phyloP scores from a whole-genome alignment of 2,329 filamentous ascomycete species.

The Chrysosphaeria jannelii region DNA sequence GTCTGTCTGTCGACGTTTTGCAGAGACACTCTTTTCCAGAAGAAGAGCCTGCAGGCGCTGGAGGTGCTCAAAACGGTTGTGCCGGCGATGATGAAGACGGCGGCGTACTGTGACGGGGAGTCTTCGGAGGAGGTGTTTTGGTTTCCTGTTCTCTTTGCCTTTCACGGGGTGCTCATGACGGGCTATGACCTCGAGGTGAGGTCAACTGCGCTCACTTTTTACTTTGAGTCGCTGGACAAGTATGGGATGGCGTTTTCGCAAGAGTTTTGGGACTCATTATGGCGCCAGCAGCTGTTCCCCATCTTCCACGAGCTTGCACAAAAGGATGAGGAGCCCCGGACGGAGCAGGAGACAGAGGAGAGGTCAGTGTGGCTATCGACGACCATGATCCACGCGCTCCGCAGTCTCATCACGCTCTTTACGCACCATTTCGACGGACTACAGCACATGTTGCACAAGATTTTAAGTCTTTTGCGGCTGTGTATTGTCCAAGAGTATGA shows the following conservation, averaged over 20 bases:
- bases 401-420: constrained; percentile 96
- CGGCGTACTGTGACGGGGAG: constrained; percentile 47
- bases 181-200: constrained; percentile 93
- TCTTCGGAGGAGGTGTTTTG: constrained; percentile 93
- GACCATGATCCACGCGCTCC: constrained; percentile 93
- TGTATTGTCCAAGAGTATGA: constrained; percentile 99
- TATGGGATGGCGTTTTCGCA: constrained; percentile 77
- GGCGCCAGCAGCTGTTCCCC: constrained; percentile 85
- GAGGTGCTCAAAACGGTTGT: constrained; percentile 85
- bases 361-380: constrained; percentile 96
- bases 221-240: constrained; percentile 74
- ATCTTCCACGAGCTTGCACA: constrained; percentile 97
- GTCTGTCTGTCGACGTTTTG: constrained; percentile 95
- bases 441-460: constrained; percentile 95
- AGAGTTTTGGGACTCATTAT: constrained; percentile 96
- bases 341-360: constrained; percentile 93
- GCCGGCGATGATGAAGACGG: constrained; percentile 79
- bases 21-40: constrained; percentile 95
- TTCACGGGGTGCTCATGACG: constrained; percentile 97
- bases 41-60: constrained; percentile 88
- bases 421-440: constrained; percentile 93
- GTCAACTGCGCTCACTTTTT: constrained; percentile 71
- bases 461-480: constrained; percentile 71
- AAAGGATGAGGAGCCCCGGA: too few relatives aligned
- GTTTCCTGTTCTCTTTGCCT: constrained; percentile 94